Evolutionary conservation across 768 basidiomycete genomes (phyloP), one percentile per base, ranked within the genome.

Genomic region (Mycena kentingensis): DNA sequence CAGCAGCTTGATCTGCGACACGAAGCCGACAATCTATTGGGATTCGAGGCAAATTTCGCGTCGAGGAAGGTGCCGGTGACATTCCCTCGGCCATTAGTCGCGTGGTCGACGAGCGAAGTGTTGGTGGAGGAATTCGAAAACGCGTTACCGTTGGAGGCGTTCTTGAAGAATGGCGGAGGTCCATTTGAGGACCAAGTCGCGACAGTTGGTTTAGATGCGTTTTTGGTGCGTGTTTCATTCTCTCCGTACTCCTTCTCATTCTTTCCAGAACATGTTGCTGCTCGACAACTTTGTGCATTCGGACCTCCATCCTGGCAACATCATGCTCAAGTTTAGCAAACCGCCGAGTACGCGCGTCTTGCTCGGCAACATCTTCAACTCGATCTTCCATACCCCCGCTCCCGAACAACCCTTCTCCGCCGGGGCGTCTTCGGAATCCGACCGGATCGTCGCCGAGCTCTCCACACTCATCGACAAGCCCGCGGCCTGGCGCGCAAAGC

Each of bases 241-340:
- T 13, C 24, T 42, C 21, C 10, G 45, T 42, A 35, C 13, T 34
- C 46, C 26, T 19, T 27, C 56, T 47, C 43, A 54, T 29, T 48
- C 63, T 36, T 26, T 29, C 16, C 62, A 98, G 93, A 93, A 98
- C 72, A 99, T 99, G 97, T 83, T 99, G 18, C 76, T 99, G 1
- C 76, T 99, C 38, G 97, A 99, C 70, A 98, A 99, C 70, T 99
- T 97, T 70, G 93, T 96, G 10, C 97, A 98, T 67, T 79, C 90
- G 3, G 91, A 93, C 65, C 80, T 93, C 19, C 91, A 92, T 67
- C 89, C 91, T 3, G 96, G 96, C 26, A 98, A 98, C 67, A 95
- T 98, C 70, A 90, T 97, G 87, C 84, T 99, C 75, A 97, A 96
- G 67, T 98, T 98, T 74, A 87, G 84, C 65, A 91, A 90, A 66